Base-by-base conservation (phyloP, 1,139 yeast genomes). In the Yamadazyma buinensis region DNA sequence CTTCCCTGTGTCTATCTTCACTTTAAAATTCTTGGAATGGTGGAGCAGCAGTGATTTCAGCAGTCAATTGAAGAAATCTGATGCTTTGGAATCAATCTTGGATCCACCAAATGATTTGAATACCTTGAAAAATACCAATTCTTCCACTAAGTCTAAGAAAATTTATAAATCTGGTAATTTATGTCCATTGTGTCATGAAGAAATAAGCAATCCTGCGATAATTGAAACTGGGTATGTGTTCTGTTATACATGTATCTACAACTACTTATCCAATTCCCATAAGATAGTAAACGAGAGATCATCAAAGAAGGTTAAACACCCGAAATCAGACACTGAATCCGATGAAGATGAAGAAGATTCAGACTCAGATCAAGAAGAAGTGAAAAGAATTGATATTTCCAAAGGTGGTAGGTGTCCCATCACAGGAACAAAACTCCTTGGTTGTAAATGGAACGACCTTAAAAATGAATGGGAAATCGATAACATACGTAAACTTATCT, bases 151-250 rank as follows among this genome's bases (percentile, higher is more conserved):
- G 5, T 7, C 13, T 4, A 47, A 41, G 30, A 52, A 44, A 29
- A 40, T 43, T 2, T 57, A 59, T 40, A 57, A 52, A 42, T 61
- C 71, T 29, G 66, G 61, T 8, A 57, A 54, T 21, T 41, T 45
- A 14, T 90, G 97, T 55, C 88, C 94, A 0, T 55, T 90, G n/a
- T 92, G 97, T 49, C 62, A 72, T 21, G 61, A 75, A 9, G 67
- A 60, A 13, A 72, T 88, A 6, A 73, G 74, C 23, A 87, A 85
- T 47, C 96, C 96, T 2, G 88, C 96, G 0, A 76, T 84, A 5
- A 77, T 90, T 28, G 97, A 90, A 52, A 87, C 97, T 0, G 98
- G 98, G 0, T 79, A 80, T 43, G 95, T 88, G 0, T 85, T 84
- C 47, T 90, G 96, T 57, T 90, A 90, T 54, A 77, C 87, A 10